Evolutionary conservation across 1,284 basidiomycete species (phyloP).

Genomic region (Moesziomyces sp.): DNA sequence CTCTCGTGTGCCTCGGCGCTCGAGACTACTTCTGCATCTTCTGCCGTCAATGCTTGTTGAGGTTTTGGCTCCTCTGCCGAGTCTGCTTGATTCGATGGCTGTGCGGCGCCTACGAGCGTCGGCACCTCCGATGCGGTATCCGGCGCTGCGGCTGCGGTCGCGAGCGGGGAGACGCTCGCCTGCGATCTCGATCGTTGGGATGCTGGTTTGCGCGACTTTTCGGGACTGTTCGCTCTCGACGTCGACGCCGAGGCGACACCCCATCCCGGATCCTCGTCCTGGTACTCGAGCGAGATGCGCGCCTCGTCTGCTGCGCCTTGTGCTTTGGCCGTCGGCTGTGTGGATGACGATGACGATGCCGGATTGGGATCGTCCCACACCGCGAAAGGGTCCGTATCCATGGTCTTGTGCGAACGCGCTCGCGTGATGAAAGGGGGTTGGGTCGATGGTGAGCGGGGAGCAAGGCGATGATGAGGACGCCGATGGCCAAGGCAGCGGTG

Average conservation of each 20-base stretch:
- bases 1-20: neutral
- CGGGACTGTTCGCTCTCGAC: slow-evolving; percentile 30
- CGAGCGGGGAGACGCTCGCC: slow-evolving; percentile 1
- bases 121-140: neutral
- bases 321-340: neutral
- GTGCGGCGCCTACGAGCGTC: too few species aligned
- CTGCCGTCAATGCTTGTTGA: neutral
- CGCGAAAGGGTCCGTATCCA: slow-evolving; percentile 47
- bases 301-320: neutral
- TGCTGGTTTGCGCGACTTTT: slow-evolving; percentile 24
- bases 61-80: neutral
- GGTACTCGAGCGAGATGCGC: slow-evolving; percentile 20
- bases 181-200: neutral
- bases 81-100: neutral
- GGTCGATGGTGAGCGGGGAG: neutral
- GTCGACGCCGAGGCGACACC: slow-evolving; percentile 20
- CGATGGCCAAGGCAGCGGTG: neutral
- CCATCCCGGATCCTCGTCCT: slow-evolving; percentile 47
- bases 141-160: neutral
- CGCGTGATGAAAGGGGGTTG: neutral
- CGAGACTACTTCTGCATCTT: neutral
- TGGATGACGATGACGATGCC: slow-evolving; percentile 1
- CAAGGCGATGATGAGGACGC: neutral
- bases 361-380: slow-evolving; percentile 42
- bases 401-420: neutral